phyloP scores from a whole-genome alignment of 495 filamentous ascomycete genomes.

The Xylaria telfairii region DNA sequence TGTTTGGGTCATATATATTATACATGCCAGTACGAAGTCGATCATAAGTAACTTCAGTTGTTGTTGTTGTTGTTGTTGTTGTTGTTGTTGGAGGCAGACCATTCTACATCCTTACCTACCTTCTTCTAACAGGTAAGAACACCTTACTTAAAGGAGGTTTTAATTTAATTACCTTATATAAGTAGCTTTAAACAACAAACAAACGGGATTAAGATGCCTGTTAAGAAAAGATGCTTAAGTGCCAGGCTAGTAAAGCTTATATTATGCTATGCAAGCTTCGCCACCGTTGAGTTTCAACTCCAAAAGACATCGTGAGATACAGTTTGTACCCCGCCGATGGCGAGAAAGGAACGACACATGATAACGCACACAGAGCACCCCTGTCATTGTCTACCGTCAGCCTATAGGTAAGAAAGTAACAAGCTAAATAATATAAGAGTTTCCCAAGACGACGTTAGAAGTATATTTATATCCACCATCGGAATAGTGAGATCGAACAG shows the following conservation, averaged over 20 bases:
- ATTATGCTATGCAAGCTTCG: not conserved
- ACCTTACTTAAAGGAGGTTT: not conserved
- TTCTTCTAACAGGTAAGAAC: not conserved
- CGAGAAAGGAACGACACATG: not conserved
- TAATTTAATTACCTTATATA: not conserved
- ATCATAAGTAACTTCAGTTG: not conserved
- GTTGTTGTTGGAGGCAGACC: not conserved
- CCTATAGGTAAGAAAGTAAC: not conserved
- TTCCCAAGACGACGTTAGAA: not conserved
- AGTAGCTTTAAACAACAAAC: conserved; percentile 1
- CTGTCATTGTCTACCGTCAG: not conserved
- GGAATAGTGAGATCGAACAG: not conserved
- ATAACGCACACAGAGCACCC: not conserved
- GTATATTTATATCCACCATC: not conserved
- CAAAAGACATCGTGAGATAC: not conserved
- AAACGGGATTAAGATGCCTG: not conserved
- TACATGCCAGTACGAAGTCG: not conserved
- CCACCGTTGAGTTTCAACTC: not conserved
- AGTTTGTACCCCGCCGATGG: not conserved
- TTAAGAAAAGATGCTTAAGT: not conserved
- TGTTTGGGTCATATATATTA: conserved; percentile 1
- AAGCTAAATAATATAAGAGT: not conserved
- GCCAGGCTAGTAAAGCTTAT: not conserved
- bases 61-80: too few relatives aligned
- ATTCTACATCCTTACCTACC: not conserved